phyloP scores from a whole-genome alignment of 345 rosid genomes.

The Clarkia xantiana region DNA sequence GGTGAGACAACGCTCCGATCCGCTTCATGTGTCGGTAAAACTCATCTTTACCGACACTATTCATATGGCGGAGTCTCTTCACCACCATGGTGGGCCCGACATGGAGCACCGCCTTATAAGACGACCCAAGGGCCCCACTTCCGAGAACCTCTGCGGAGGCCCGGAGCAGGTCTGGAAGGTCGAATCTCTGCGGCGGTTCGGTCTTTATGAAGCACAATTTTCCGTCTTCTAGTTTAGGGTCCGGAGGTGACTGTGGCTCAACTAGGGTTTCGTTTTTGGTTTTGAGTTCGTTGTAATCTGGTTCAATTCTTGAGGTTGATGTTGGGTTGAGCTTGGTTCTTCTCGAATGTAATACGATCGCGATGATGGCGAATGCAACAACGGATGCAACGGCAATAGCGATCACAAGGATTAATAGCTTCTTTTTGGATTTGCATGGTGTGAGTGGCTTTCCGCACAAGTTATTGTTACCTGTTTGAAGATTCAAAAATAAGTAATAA shows the following conservation, averaged over 20 bases:
- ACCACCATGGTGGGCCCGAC: slow-evolving; percentile 54
- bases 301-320: not conserved
- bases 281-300: not conserved
- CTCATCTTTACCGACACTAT: slow-evolving; percentile 34
- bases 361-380: slow-evolving; percentile 10
- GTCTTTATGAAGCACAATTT: slow-evolving; percentile 39
- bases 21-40: slow-evolving; percentile 58
- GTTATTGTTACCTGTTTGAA: slow-evolving; percentile 38
- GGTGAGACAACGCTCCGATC: slow-evolving; percentile 54
- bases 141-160: slow-evolving; percentile 78
- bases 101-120: slow-evolving; percentile 54
- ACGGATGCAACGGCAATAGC: slow-evolving; percentile 10
- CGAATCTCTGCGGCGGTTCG: slow-evolving; percentile 39
- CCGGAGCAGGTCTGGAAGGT: slow-evolving; percentile 61
- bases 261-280: not conserved
- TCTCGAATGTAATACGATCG: slow-evolving; percentile 5
- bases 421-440: slow-evolving; percentile 35
- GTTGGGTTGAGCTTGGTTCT: not conserved
- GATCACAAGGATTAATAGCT: slow-evolving; percentile 24
- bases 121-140: slow-evolving; percentile 62
- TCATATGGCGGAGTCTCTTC: slow-evolving; percentile 68
- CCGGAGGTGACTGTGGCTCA: slow-evolving; percentile 1
- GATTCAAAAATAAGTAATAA: no score
- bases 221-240: slow-evolving; percentile 14
- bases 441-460: slow-evolving; percentile 63